Evolutionary conservation across 805 yeast species (phyloP).

Genomic region (Yarrowia divulgata): DNA sequence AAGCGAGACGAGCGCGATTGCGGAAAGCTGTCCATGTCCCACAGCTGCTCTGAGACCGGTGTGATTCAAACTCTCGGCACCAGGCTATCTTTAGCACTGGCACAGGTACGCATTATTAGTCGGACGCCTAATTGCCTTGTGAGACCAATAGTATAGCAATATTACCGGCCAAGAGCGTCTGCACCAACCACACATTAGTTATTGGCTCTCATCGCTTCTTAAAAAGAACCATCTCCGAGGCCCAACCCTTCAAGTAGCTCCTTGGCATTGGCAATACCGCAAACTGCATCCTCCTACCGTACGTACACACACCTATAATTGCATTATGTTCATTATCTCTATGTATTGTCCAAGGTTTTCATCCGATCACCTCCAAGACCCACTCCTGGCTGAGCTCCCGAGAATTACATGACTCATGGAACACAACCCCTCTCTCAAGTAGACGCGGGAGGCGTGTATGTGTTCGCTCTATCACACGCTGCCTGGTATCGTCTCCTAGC

Average conservation of each 20-base stretch:
- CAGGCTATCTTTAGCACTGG: not conserved
- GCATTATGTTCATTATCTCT: constrained; percentile 28
- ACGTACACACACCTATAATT: not conserved
- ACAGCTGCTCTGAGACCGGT: not conserved
- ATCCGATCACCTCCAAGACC: too few species aligned
- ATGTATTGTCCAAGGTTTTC: not conserved
- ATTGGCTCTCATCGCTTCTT: too few species aligned
- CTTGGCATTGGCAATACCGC: too few species aligned
- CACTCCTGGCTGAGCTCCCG: not conserved
- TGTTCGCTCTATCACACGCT: not conserved
- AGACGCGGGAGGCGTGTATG: not conserved
- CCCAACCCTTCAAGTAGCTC: too few species aligned
- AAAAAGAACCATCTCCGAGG: too few species aligned
- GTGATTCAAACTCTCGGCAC: not conserved
- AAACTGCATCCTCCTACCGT: not conserved
- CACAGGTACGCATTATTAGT: too few species aligned
- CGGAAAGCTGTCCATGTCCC: not conserved
- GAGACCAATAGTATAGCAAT: not conserved
- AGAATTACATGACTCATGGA: constrained; percentile 5
- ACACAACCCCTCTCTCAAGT: not conserved
- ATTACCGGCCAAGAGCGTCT: not conserved
- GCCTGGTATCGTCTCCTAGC: too few species aligned
- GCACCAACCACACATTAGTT: too few species aligned
- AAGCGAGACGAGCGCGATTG: not conserved
- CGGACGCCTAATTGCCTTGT: too few species aligned